Evolutionary conservation across 2,329 filamentous ascomycete species (phyloP).

Genomic region (Nemania sp.): DNA sequence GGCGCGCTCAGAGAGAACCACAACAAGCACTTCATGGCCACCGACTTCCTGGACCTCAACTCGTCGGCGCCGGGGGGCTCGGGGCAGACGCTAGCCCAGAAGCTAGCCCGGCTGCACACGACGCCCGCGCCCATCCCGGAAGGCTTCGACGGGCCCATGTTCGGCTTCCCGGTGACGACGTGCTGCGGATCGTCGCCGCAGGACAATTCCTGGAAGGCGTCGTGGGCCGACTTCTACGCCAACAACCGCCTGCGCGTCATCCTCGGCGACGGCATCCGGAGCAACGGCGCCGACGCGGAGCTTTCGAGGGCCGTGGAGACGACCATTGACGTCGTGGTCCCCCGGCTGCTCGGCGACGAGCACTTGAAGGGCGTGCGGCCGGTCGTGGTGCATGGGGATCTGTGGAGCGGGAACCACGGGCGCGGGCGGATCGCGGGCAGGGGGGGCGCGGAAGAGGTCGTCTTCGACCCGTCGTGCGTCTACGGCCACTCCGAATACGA

Average conservation of each 20-base stretch:
- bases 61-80: conserved; percentile 49
- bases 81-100: conserved; percentile 67
- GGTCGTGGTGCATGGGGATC: conserved; percentile 84
- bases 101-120: conserved; percentile 78
- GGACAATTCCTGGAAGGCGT: conserved; percentile 72
- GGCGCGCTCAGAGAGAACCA: conserved; percentile 63
- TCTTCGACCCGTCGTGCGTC: conserved; percentile 80
- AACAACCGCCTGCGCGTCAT: conserved; percentile 74
- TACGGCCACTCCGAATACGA: conserved; percentile 92
- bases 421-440: conserved; percentile 61
- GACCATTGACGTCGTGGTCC: conserved; percentile 69
- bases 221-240: conserved; percentile 87
- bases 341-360: conserved; percentile 71
- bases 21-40: conserved; percentile 63
- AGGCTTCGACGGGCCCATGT: conserved; percentile 64
- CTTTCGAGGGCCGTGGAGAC: conserved; percentile 67
- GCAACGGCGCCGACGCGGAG: conserved; percentile 67
- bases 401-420: conserved; percentile 89
- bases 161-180: conserved; percentile 83
- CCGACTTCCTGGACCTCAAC: conserved; percentile 77
- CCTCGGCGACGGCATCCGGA: conserved; percentile 57
- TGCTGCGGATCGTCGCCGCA: conserved; percentile 87
- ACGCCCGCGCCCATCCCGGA: conserved; percentile 70
- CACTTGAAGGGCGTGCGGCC: conserved; percentile 70
- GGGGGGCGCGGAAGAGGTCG: conserved; percentile 68